Conservation (phyloP, 148 eudicot genomes). For the Rhododendron molle region DNA sequence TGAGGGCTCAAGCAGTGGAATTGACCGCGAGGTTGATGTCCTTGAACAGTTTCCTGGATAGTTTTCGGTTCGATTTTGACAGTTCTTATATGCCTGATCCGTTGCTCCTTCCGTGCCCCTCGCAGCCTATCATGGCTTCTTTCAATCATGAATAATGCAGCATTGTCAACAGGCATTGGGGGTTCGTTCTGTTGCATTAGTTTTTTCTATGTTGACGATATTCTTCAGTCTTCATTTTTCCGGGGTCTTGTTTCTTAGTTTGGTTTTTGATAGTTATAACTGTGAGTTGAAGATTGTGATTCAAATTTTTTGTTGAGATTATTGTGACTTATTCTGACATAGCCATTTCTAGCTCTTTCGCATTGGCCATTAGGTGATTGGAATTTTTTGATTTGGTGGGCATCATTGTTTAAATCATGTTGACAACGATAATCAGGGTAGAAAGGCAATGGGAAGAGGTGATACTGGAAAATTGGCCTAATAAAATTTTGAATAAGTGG, state of each 20-base stretch:
- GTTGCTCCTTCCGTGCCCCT: slow-evolving; percentile 17
- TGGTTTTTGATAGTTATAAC: not conserved
- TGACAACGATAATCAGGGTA: not conserved
- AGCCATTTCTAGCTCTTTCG: not conserved
- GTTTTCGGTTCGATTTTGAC: slow-evolving; percentile 16
- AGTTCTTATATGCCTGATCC: slow-evolving; percentile 19
- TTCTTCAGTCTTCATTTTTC: not conserved
- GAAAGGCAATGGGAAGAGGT: not conserved
- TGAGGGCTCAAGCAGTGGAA: slow-evolving; percentile 32
- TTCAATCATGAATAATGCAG: slow-evolving; percentile 3
- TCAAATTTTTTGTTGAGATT: not conserved
- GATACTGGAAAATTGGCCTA: not conserved
- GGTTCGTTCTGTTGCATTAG: not conserved
- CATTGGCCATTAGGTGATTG: no score
- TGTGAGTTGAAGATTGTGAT: not conserved
- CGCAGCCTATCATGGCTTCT: slow-evolving; percentile 28
- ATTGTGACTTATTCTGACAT: not conserved
- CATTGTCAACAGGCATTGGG: not conserved
- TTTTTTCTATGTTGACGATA: not conserved
- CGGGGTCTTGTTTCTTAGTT: not conserved
- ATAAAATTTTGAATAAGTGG: not conserved
- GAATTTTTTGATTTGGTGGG: not conserved
- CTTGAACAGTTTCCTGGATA: slow-evolving; percentile 7
- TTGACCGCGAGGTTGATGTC: slow-evolving; percentile 22
- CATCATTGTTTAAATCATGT: not conserved